Conservation (phyloP, 768 basidiomycete genomes). For the Hericium coralloides region DNA sequence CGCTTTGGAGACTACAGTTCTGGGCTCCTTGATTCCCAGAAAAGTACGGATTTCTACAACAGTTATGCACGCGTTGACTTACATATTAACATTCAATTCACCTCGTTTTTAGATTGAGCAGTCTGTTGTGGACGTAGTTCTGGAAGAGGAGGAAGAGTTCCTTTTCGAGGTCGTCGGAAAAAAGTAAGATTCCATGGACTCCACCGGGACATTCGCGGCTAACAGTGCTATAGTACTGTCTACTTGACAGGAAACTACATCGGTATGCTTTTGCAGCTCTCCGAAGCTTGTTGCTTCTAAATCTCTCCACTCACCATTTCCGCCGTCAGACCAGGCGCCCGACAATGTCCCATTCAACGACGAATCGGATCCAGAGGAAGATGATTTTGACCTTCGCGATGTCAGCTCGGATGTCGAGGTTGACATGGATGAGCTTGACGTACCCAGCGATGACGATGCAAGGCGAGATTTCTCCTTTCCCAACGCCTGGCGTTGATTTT, state of each 20-base stretch:
- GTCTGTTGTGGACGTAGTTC: conserved; percentile 55
- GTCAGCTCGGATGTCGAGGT: conserved; percentile 82
- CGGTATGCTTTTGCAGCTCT: conserved; percentile 31
- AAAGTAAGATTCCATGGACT: conserved; percentile 43
- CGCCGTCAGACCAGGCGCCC: conserved; percentile 39
- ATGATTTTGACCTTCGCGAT: conserved; percentile 58
- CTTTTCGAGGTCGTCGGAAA: conserved; percentile 68
- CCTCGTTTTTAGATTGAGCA: conserved; percentile 59
- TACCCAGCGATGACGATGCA: conserved; percentile 37
- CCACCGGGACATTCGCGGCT: not conserved
- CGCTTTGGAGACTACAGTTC: conserved; percentile 38
- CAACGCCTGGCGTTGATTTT: not conserved
- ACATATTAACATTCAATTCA: no score
- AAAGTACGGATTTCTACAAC: conserved; percentile 39
- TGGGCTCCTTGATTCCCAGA: conserved; percentile 76
- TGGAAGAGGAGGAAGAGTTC: conserved; percentile 59
- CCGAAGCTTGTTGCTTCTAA: not conserved
- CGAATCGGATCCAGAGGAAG: conserved; percentile 44
- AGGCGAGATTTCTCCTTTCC: conserved; percentile 30
- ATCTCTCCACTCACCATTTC: not conserved
- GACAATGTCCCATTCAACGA: conserved; percentile 41
- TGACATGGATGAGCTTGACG: conserved; percentile 42
- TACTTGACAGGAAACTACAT: conserved; percentile 84
- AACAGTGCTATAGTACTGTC: conserved; percentile 39
- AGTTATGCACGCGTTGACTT: no score